A percentile compares a stretch with the other conserved stretches of the same genome.
These are phyloP conservation scores for Salvia miltiorrhiza DNA, from an alignment of 257 asterid genomes.

Conservation along the genomic window DNA sequence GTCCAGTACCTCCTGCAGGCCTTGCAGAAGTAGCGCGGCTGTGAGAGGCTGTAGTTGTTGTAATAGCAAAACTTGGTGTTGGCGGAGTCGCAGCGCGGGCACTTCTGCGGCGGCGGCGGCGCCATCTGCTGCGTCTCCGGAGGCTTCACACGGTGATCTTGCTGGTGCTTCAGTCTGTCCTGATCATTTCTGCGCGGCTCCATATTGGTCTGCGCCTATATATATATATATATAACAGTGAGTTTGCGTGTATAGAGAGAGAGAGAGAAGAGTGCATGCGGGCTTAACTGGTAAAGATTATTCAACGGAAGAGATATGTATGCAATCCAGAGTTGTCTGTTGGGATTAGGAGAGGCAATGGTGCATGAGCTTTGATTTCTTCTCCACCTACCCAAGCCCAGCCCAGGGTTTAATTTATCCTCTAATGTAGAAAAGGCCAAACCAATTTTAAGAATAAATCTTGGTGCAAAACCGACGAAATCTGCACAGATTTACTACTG, in stretches of 20 bases:
- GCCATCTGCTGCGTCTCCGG: slow-evolving; percentile 14
- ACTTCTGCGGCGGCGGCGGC: slow-evolving; percentile 47
- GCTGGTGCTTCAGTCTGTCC: slow-evolving; percentile 2
- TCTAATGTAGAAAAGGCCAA: slow-evolving; percentile 17
- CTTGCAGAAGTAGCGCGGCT: slow-evolving; percentile 60
- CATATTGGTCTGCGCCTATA: neutral
- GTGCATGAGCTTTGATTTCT: slow-evolving; percentile 27
- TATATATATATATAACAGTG: too few species aligned
- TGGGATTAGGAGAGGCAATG: slow-evolving; percentile 32
- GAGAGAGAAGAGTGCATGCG: slow-evolving; percentile 14
- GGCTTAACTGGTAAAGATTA: slow-evolving; percentile 12
- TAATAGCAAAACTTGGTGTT: slow-evolving; percentile 56
- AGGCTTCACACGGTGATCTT: slow-evolving; percentile 24
- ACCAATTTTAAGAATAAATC: slow-evolving; percentile 25
- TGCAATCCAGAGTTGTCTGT: slow-evolving; percentile 29
- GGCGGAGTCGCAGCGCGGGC: slow-evolving; percentile 51
- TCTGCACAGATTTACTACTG: slow-evolving; percentile 28
- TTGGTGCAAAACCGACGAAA: slow-evolving; percentile 19
- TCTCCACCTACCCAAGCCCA: slow-evolving; percentile 28
- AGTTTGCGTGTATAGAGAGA: neutral
- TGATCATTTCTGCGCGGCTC: slow-evolving; percentile 25
- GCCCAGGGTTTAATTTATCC: neutral
- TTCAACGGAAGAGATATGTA: slow-evolving; percentile 30
- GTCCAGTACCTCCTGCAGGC: slow-evolving; percentile 53
- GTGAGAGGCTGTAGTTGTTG: slow-evolving; percentile 55